Evolutionary conservation across 805 yeast genomes (phyloP).

Genomic region (Myxozyma neglecta): DNA sequence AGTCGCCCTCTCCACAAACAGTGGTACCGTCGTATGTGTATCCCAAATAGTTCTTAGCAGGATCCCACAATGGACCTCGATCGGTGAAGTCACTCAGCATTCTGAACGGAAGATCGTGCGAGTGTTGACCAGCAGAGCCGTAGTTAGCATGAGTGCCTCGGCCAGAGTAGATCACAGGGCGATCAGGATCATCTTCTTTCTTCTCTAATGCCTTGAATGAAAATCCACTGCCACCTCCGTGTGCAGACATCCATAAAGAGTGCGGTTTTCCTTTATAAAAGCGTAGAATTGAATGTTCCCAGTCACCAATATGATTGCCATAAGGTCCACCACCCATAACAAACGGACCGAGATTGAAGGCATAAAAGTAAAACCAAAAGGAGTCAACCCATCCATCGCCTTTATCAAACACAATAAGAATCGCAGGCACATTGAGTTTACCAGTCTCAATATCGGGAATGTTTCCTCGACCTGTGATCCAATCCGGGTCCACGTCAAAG

Average conservation of each 20-base stretch:
- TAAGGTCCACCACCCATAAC: conserved; percentile 98
- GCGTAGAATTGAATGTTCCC: conserved; percentile 93
- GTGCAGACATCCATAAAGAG: conserved; percentile 95
- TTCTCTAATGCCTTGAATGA: conserved; percentile 74
- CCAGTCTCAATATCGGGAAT: conserved; percentile 74
- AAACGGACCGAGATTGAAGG: conserved; percentile 92
- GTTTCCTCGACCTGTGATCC: conserved; percentile 75
- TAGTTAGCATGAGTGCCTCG: conserved; percentile 97
- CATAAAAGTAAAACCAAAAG: conserved; percentile 93
- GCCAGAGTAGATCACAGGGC: conserved; percentile 85
- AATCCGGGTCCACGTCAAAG: conserved; percentile 70
- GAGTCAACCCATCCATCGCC: conserved; percentile 96
- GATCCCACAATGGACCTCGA: conserved; percentile 95
- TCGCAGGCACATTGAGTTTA: conserved; percentile 75
- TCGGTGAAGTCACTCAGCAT: conserved; percentile 92
- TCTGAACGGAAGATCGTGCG: conserved; percentile 91
- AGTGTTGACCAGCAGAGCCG: conserved; percentile 92
- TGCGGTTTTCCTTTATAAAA: conserved; percentile 78
- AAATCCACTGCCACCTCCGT: conserved; percentile 95
- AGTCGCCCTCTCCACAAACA: conserved; percentile 33
- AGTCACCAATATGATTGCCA: conserved; percentile 96
- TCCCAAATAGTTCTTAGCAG: conserved; percentile 74
- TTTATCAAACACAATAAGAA: conserved; percentile 80
- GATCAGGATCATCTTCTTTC: conserved; percentile 45
- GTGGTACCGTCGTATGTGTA: conserved; percentile 72